Conservation (phyloP, 345 rosid species). For the Citrus unshiu region DNA sequence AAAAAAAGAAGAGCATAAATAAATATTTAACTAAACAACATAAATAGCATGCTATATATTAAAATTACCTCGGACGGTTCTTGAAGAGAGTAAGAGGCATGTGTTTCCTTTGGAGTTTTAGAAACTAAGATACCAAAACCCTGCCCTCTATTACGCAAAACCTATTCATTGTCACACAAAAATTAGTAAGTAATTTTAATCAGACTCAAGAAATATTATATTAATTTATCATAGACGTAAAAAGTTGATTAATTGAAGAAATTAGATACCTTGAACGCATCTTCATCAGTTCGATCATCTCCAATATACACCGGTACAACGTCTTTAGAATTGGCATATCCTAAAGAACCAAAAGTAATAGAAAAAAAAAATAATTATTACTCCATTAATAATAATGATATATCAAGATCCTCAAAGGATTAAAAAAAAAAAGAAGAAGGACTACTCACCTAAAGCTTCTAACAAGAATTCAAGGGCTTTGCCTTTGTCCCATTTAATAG, state of each 20-base stretch:
- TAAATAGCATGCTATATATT: not conserved
- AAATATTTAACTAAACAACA: not conserved
- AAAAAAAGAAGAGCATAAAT: not conserved
- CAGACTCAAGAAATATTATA: not conserved
- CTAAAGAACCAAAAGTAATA: slow-evolving; percentile 25
- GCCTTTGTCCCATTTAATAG: slow-evolving; percentile 96
- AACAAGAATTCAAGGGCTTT: slow-evolving; percentile 85
- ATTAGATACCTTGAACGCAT: slow-evolving; percentile 74
- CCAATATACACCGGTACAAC: slow-evolving; percentile 91
- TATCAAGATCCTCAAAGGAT: not conserved
- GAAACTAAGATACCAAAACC: slow-evolving; percentile 92
- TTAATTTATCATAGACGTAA: too few relatives aligned
- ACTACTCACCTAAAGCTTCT: slow-evolving; percentile 62
- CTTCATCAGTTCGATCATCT: slow-evolving; percentile 93
- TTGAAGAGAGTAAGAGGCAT: slow-evolving; percentile 78
- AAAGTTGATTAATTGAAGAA: not conserved
- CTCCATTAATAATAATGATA: not conserved
- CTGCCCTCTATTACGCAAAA: slow-evolving; percentile 65
- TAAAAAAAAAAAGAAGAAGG: not conserved
- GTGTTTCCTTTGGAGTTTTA: slow-evolving; percentile 81
- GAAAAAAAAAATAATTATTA: not conserved
- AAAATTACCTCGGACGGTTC: slow-evolving; percentile 70
- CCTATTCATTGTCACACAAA: slow-evolving; percentile 28
- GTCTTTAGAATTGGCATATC: slow-evolving; percentile 56
- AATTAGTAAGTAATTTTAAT: not conserved